These are phyloP conservation scores for Penicillium tannophilum DNA, from an alignment of 495 filamentous ascomycete genomes.

Conservation along the genomic window DNA sequence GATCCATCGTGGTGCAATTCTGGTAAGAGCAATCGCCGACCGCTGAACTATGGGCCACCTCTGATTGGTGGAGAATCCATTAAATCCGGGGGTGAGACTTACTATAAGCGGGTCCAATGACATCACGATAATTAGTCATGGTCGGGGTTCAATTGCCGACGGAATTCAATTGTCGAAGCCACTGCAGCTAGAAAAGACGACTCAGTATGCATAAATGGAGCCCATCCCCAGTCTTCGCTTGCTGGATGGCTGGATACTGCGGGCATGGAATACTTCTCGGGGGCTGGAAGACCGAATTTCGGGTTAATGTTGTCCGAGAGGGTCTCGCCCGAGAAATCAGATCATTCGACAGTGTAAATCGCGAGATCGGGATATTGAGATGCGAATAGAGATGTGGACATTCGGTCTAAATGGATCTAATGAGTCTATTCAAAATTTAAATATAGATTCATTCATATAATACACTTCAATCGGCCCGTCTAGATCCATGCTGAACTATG, in stretches of 20 bases:
- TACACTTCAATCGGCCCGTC: no score
- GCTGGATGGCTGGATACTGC: slow-evolving; percentile 2
- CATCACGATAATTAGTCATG: slow-evolving; percentile 11
- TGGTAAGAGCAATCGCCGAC: slow-evolving; percentile 19
- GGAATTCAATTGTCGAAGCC: slow-evolving; percentile 15
- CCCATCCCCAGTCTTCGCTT: not conserved
- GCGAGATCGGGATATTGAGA: slow-evolving; percentile 3
- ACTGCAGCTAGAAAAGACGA: not conserved
- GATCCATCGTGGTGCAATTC: not conserved
- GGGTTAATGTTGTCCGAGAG: slow-evolving; percentile 23
- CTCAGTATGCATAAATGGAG: not conserved
- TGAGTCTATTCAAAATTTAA: not conserved
- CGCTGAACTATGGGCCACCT: slow-evolving; percentile 11
- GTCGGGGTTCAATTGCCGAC: slow-evolving; percentile 23
- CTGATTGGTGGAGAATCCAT: slow-evolving; percentile 26
- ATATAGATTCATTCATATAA: not conserved
- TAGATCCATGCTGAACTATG: no score
- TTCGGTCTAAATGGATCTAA: not conserved
- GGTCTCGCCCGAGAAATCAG: slow-evolving; percentile 11
- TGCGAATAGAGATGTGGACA: not conserved
- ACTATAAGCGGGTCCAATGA: slow-evolving; percentile 18
- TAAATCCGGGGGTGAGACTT: slow-evolving; percentile 22
- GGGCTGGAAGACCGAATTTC: slow-evolving; percentile 6
- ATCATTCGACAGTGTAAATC: not conserved
- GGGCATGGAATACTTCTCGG: not conserved